These are phyloP conservation scores for Cenococcum geophilum DNA, from an alignment of 495 filamentous ascomycete genomes.

Conservation along the genomic window DNA sequence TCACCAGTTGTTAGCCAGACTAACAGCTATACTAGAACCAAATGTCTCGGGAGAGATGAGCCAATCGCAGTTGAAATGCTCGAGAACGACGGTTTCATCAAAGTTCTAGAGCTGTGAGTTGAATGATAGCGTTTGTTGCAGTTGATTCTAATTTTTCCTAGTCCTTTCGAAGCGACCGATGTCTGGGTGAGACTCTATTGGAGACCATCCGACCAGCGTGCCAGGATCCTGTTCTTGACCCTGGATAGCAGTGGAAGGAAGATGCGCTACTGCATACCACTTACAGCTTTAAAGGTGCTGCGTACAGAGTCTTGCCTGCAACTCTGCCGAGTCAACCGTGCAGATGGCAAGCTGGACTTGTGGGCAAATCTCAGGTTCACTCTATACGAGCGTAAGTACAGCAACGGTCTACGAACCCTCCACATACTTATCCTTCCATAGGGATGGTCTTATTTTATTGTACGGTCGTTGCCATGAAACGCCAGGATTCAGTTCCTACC, in stretches of 20 bases:
- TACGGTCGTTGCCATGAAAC: slow-evolving; percentile 67
- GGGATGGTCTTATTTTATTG: slow-evolving; percentile 75
- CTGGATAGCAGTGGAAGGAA: slow-evolving; percentile 34
- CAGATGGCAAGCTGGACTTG: slow-evolving; percentile 42
- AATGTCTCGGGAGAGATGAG: slow-evolving; percentile 45
- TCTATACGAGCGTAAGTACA: slow-evolving; percentile 51
- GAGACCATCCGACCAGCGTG: slow-evolving; percentile 48
- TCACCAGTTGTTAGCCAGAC: neutral
- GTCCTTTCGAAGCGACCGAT: slow-evolving; percentile 43
- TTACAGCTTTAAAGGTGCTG: slow-evolving; percentile 50
- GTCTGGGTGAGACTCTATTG: slow-evolving; percentile 53
- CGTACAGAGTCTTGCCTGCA: slow-evolving; percentile 50
- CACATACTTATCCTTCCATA: slow-evolving; percentile 31
- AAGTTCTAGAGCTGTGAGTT: slow-evolving; percentile 45
- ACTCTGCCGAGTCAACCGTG: slow-evolving; percentile 46
- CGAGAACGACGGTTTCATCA: slow-evolving; percentile 33
- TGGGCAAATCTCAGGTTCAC: slow-evolving; percentile 56
- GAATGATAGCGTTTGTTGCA: neutral
- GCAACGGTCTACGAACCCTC: neutral
- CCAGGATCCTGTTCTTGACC: slow-evolving; percentile 53
- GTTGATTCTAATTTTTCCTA: slow-evolving; percentile 12
- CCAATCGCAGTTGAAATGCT: slow-evolving; percentile 40
- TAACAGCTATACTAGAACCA: slow-evolving; percentile 38
- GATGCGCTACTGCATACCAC: slow-evolving; percentile 46
- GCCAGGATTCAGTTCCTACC: slow-evolving; percentile 53